Conservation (phyloP, 768 basidiomycete species). For the Ramaria rubella region DNA sequence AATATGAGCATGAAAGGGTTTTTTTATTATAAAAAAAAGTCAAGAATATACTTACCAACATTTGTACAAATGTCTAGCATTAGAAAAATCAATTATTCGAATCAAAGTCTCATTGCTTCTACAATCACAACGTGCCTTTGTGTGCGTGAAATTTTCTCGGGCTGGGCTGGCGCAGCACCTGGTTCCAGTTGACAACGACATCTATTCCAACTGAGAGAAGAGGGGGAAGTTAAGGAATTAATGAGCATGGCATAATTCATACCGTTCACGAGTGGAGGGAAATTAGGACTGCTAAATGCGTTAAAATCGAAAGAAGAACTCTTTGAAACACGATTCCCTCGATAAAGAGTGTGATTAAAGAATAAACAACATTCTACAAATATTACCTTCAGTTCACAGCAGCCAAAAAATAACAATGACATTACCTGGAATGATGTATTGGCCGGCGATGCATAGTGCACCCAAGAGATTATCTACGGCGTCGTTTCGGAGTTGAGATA, state of each 20-base stretch:
- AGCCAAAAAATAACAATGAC: background rate
- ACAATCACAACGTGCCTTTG: constrained; percentile 42
- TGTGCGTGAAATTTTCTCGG: constrained; percentile 75
- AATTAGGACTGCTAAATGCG: constrained; percentile 83
- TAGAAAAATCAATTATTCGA: too few species aligned
- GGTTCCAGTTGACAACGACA: constrained; percentile 82
- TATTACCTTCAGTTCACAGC: background rate
- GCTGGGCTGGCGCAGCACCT: constrained; percentile 77
- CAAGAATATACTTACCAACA: constrained; percentile 50
- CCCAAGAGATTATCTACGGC: constrained; percentile 91
- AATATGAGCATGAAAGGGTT: constrained; percentile 17
- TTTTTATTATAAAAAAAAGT: background rate
- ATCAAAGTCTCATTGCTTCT: too few species aligned
- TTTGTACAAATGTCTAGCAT: constrained; percentile 68
- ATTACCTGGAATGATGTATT: constrained; percentile 84
- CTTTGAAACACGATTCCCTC: constrained; percentile 82
- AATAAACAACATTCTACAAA: constrained; percentile 81
- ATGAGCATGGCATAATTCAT: background rate
- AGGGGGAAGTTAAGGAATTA: background rate
- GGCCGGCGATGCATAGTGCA: constrained; percentile 81
- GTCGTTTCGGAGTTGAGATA: constrained; percentile 88
- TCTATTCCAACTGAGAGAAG: constrained; percentile 71
- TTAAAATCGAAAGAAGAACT: constrained; percentile 74
- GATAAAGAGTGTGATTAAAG: constrained; percentile 84
- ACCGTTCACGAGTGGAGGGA: constrained; percentile 77